Percentiles rank a stretch among this genome's conserved stretches.
phyloP scores from a whole-genome alignment of 371 early-diverging fungal genomes.

The Mortierella sp. region DNA sequence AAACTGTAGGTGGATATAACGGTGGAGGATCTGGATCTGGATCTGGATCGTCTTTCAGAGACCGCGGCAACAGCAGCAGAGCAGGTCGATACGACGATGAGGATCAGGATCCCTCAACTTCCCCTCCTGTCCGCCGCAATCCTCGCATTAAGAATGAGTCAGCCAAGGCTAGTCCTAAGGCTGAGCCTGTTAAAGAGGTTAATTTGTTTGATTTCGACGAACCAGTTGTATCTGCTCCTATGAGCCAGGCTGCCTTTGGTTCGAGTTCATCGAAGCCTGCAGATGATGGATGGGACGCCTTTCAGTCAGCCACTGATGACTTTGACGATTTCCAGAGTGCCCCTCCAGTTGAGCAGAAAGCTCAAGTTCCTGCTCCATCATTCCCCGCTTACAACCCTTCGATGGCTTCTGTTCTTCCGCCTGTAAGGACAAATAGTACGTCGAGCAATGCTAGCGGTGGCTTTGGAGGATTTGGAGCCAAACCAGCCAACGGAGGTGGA shows the following conservation, averaged over 20 bases:
- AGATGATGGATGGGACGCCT: conserved; percentile 72
- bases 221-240: conserved; percentile 38
- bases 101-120: conserved; percentile 37
- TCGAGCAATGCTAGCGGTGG: conserved; percentile 20
- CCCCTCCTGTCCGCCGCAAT: conserved; percentile 50
- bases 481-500: conserved; percentile 19
- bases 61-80: conserved; percentile 37
- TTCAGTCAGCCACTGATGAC: conserved; percentile 65
- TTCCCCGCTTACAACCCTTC: conserved; percentile 42
- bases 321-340: conserved; percentile 77
- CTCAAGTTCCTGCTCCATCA: conserved; percentile 10
- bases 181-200: conserved; percentile 61
- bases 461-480: conserved; percentile 20
- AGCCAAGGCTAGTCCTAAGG: conserved; percentile 33
- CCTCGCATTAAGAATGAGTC: conserved; percentile 25
- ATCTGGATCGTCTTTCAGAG: conserved; percentile 23
- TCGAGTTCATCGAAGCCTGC: conserved; percentile 32
- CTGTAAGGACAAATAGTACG: conserved; percentile 33
- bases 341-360: conserved; percentile 47
- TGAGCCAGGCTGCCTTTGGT: conserved; percentile 22
- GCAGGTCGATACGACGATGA: conserved; percentile 53
- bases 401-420: conserved; percentile 39
- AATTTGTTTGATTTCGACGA: conserved; percentile 75
- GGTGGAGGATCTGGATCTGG: conserved; percentile 32
- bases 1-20: conserved; percentile 15